Evolutionary conservation across 2,329 filamentous ascomycete species (phyloP).

Genomic region (Ophiostoma montium): DNA sequence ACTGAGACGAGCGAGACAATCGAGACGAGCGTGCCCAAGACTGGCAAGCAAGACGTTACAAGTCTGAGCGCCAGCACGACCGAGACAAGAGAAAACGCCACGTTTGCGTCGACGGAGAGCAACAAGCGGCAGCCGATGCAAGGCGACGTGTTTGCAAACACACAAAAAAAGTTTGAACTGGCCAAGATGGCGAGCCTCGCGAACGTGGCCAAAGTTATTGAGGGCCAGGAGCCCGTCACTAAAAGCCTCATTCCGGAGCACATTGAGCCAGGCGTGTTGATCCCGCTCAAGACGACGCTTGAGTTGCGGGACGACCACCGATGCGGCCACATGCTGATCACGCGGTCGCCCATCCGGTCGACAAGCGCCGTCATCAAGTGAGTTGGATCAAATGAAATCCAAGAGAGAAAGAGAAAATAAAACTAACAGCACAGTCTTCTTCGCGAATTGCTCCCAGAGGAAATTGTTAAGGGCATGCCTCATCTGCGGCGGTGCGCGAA

Average conservation of each 20-base stretch:
- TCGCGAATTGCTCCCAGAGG: conserved; percentile 41
- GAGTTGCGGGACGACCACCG: conserved; percentile 46
- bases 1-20: not conserved
- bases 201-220: conserved; percentile 14
- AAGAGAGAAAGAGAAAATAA: not conserved
- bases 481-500: conserved; percentile 68
- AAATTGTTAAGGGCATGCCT: conserved; percentile 49
- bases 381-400: no score
- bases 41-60: not conserved
- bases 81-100: not conserved
- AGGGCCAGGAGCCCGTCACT: conserved; percentile 20
- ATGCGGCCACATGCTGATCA: conserved; percentile 52
- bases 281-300: conserved; percentile 50
- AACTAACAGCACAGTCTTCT: conserved; percentile 30
- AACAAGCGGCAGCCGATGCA: not conserved
- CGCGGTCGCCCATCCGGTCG: conserved; percentile 55
- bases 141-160: not conserved
- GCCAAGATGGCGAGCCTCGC: conserved; percentile 12
- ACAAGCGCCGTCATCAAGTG: conserved; percentile 63
- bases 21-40: not conserved
- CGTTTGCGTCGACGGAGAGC: not conserved
- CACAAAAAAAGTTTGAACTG: conserved; percentile 6
- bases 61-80: not conserved
- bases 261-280: conserved; percentile 34
- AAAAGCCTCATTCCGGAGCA: conserved; percentile 21